These are phyloP conservation scores for Coemansia javaensis DNA, from an alignment of 192 early-diverging fungal genomes.

Conservation along the genomic window DNA sequence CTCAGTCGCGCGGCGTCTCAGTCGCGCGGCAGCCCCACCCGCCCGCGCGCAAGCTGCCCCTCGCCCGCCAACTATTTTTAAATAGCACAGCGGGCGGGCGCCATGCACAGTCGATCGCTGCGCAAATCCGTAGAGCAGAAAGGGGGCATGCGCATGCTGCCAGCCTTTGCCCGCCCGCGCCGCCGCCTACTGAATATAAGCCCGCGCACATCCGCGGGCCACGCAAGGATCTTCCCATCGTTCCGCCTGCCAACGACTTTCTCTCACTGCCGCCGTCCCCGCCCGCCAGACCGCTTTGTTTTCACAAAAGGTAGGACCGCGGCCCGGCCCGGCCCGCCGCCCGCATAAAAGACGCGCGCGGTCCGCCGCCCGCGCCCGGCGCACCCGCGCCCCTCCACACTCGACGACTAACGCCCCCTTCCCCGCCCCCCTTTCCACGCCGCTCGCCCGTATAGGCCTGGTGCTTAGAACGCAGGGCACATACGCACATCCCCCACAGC, in stretches of 20 bases:
- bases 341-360: constrained; percentile 13
- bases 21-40: too few relatives aligned
- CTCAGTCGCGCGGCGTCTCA: too few relatives aligned
- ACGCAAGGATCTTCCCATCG: too few relatives aligned
- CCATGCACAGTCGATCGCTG: constrained; percentile 33
- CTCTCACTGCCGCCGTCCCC: constrained; percentile 9
- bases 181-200: constrained; percentile 35
- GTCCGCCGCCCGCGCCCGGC: constrained; percentile 12
- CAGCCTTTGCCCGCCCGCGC: constrained; percentile 12
- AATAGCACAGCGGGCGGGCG: constrained; percentile 4
- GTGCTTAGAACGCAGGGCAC: constrained; percentile 46
- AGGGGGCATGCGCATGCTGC: constrained; percentile 7
- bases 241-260: constrained; percentile 42
- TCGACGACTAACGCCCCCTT: neutral
- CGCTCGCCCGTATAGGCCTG: constrained; percentile 35
- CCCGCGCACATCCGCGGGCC: neutral
- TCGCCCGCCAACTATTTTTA: too few relatives aligned
- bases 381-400: neutral
- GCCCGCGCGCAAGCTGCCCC: too few relatives aligned
- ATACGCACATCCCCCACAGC: constrained; percentile 8
- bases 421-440: constrained; percentile 4
- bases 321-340: neutral
- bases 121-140: constrained; percentile 16
- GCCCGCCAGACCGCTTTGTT: constrained; percentile 30
- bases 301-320: constrained; percentile 22